phyloP scores from a whole-genome alignment of 2,329 filamentous ascomycete species.

The Aspergillus melleus region DNA sequence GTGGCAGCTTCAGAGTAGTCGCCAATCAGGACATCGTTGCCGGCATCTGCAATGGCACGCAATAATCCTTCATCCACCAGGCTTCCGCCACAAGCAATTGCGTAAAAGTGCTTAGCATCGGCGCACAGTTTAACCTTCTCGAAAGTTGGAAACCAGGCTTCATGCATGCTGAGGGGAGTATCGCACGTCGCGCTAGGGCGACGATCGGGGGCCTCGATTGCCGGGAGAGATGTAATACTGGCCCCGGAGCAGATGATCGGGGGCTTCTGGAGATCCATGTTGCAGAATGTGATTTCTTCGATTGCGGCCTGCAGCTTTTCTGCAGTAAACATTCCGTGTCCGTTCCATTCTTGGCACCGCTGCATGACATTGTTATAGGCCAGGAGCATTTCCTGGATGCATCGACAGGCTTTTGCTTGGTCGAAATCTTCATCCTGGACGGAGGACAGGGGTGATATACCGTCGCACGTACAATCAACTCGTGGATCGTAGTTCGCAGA shows the following conservation, averaged over 20 bases:
- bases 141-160: constrained; percentile 15
- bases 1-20: constrained; percentile 25
- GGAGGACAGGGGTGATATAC: background rate
- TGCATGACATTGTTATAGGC: constrained; percentile 6
- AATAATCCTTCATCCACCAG: constrained; percentile 17
- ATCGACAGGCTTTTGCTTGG: background rate
- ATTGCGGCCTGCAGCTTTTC: constrained; percentile 14
- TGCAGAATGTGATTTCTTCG: constrained; percentile 12
- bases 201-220: constrained; percentile 18
- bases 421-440: background rate
- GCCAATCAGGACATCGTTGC: constrained; percentile 24
- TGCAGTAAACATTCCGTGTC: constrained; percentile 14
- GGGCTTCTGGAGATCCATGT: constrained; percentile 7
- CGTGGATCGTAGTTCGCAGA: constrained; percentile 18
- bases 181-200: constrained; percentile 17
- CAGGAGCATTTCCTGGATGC: constrained; percentile 4
- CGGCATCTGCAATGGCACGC: constrained; percentile 21
- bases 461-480: constrained; percentile 15
- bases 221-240: constrained; percentile 2
- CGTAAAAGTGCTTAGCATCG: constrained; percentile 65
- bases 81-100: constrained; percentile 56
- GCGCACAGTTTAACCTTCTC: constrained; percentile 23
- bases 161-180: background rate
- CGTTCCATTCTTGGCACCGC: constrained; percentile 15
- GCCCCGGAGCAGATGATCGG: constrained; percentile 7